Base-by-base conservation (phyloP, 352 stramenopile species). In the Phytophthora hibernalis region DNA sequence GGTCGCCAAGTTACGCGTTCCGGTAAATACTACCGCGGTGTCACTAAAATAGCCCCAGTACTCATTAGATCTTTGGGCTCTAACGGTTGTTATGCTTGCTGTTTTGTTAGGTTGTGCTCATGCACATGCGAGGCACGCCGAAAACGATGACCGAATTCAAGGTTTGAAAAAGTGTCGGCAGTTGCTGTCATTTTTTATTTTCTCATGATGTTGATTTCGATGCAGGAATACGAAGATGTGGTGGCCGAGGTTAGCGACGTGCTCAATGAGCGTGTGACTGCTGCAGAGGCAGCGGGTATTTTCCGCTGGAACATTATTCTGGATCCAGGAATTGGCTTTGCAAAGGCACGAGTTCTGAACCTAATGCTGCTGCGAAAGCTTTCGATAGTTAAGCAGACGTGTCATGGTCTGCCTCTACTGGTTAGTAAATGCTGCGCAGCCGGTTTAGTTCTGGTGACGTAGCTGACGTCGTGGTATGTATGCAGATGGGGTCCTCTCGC, bases 271-370 rank as follows among this genome's bases (percentile, higher is more conserved):
- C 82, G 81, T 43, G 87, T 92, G 13, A 58, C 62, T 6, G 84
- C 77, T 5, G 96, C 96, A n/a, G 82, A 97, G 58, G 65, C 59
- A 5, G 82, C 82, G 6, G 96, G 96, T 2, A 90, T 99, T 37
- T 95, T 83, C 43, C 80, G 86, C 35, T 99, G 97, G 97, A 92
- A 98, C 58, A 90, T 99, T 49, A 76, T 99, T 20, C 63, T 99
- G 20, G 97, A 99, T 77, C 97, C 97, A 21, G 98, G 98, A 9
- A 98, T 99, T 54, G 98, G 98, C 4, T 99, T 99, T 80, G 97
- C 98, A 15, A 99, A 99, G 70, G 90, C 89, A 64, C 61, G 87
- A 0, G 78, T 95, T 31, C 79, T 96, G 1, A 99, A 99, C 72
- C 62, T 99, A 3, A 72, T 79, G 28, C 62, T 99, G 0, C 64